Percentiles rank a stretch among this genome's conserved stretches.
Evolutionary conservation across 345 rosid species (phyloP).

Genomic region (Eucalyptus erythrocorys): DNA sequence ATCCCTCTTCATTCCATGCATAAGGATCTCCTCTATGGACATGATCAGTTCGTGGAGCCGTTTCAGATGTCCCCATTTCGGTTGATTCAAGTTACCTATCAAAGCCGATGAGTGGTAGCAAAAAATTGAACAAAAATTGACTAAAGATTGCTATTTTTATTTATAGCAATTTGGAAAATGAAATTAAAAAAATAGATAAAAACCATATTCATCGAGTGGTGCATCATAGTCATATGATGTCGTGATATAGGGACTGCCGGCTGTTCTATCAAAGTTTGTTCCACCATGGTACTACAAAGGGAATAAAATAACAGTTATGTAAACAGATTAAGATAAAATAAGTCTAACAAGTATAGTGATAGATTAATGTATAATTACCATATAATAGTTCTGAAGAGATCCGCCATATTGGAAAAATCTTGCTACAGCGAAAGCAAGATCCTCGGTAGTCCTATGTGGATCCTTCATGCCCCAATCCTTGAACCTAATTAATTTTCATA

Average conservation of each 20-base stretch:
- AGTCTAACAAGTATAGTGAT: not conserved
- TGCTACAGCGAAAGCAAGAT: constrained; percentile 39
- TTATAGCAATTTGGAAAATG: no score
- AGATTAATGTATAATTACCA: constrained; percentile 8
- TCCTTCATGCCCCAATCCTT: constrained; percentile 21
- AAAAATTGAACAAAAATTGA: no score
- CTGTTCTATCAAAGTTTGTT: not conserved
- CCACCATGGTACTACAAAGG: not conserved
- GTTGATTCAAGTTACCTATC: constrained; percentile 13
- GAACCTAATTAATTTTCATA: constrained; percentile 4
- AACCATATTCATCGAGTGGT: not conserved
- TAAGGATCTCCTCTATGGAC: constrained; percentile 39
- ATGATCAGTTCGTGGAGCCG: constrained; percentile 39
- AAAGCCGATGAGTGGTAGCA: not conserved
- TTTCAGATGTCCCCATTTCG: constrained; percentile 73
- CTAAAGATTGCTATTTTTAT: no score
- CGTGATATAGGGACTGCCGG: not conserved
- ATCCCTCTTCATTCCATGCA: constrained; percentile 19
- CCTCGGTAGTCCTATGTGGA: constrained; percentile 29
- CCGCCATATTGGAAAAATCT: constrained; percentile 32
- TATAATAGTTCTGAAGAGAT: constrained; percentile 25
- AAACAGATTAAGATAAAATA: not conserved
- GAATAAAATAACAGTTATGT: not conserved
- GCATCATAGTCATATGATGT: not conserved
- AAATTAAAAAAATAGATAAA: no score